Base-by-base conservation (phyloP, 805 yeast species). In the Nakazawaea peltata region DNA sequence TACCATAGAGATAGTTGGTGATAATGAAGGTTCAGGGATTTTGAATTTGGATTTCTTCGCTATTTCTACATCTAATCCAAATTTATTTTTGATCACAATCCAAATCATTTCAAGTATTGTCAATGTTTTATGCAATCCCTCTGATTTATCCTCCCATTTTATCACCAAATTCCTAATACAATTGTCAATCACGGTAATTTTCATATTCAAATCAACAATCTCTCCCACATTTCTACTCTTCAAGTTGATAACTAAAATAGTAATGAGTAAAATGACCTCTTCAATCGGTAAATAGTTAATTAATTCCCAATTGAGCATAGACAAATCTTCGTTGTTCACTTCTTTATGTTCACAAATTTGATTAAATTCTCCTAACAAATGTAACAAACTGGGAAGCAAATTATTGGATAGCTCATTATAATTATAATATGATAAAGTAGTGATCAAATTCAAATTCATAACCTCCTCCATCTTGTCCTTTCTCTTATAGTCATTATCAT, bases 211-310 rank as follows among this genome's bases (percentile, higher is more conserved):
- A 39, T 59, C 59, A 37, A 48, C 47, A 27, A 49, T 39, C 28
- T 43, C 37, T 11, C 15, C n/a, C 19, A 59, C 38, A 2, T 48
- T 49, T n/a, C n/a, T n/a, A 13, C 56, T 61, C 39, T 68, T 68
- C 48, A 73, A 57, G 47, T 74, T 77, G 6, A 73, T 68, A 2
- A 71, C 64, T 33, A 75, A 59, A 22, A 74, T 69, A 11, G 72
- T 68, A 43, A 71, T 57, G 40, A 74, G 54, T 35, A 74, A 49
- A 11, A 74, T 68, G 12, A 75, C 63, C 6, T 77, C 72, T 50
- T 75, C 80, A 34, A 74, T 58, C 3, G 82, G 82, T 32, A 75
- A 65, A n/a, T 73, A 71, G 30, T 77, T 59, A 46, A 74, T 67
- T 32, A 74, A 62, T 42, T 73, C 75, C 81, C 81, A 75, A 44